These are phyloP conservation scores for Pluteus cervinus DNA, from an alignment of 768 basidiomycete genomes.

Conservation along the genomic window DNA sequence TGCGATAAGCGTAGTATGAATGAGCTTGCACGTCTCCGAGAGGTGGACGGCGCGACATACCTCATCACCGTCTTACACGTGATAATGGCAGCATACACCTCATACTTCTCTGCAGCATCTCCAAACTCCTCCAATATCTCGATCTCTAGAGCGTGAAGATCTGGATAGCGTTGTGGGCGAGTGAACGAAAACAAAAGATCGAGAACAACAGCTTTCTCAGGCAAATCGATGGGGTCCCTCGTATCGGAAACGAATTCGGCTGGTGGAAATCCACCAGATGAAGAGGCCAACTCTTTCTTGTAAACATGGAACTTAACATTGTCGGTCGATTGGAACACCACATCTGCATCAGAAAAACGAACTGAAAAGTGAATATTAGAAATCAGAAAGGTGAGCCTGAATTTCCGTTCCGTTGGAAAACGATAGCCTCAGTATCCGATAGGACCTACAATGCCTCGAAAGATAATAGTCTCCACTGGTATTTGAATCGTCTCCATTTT, in stretches of 20 bases:
- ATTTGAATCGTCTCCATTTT: too few species aligned
- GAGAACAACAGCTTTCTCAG: constrained; percentile 16
- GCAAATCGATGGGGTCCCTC: constrained; percentile 14
- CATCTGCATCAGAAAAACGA: constrained; percentile 4
- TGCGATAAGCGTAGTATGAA: too few species aligned
- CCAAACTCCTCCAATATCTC: constrained; percentile 13
- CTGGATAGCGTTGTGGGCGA: constrained; percentile 18
- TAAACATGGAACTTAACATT: constrained; percentile 8
- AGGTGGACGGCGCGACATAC: constrained; percentile 9
- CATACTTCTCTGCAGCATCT: constrained; percentile 27
- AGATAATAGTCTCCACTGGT: too few species aligned
- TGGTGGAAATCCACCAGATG: constrained; percentile 10
- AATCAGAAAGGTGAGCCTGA: too few species aligned
- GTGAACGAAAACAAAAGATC: constrained; percentile 22
- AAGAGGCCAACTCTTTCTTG: constrained; percentile 6
- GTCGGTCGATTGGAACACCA: constrained; percentile 8
- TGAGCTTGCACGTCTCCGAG: constrained; percentile 9
- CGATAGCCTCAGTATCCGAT: too few species aligned
- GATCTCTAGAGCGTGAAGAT: constrained; percentile 13
- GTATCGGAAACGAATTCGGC: constrained; percentile 13
- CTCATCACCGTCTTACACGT: constrained; percentile 20
- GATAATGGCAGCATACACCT: constrained; percentile 20
- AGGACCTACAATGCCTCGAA: too few species aligned
- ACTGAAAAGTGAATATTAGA: neutral
- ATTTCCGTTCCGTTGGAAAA: too few species aligned